Evolutionary conservation across 2,329 filamentous ascomycete species (phyloP).

Genomic region (Ophiostoma sp.): DNA sequence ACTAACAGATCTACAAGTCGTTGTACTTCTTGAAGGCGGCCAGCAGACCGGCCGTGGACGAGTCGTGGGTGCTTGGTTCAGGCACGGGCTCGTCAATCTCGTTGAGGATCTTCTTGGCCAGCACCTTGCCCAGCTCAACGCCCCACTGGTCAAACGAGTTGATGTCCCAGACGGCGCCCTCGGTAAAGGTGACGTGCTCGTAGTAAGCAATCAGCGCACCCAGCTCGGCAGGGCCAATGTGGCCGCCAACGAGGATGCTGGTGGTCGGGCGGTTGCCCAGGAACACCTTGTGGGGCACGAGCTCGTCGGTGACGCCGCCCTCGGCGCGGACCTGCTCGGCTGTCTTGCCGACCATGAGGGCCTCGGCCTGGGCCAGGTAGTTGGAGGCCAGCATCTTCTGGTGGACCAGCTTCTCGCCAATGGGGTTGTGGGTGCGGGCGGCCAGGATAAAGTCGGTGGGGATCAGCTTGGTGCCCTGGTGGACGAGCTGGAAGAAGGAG

Average conservation of each 20-base stretch:
- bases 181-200: slow-evolving; percentile 96
- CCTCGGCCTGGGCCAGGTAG: slow-evolving; percentile 85
- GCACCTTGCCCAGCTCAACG: slow-evolving; percentile 92
- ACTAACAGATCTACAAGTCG: slow-evolving; percentile 39
- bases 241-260: slow-evolving; percentile 79
- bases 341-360: slow-evolving; percentile 86
- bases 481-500: slow-evolving; percentile 99
- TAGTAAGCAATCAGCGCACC: slow-evolving; percentile 98
- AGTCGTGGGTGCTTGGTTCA: slow-evolving; percentile 70
- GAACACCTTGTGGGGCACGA: slow-evolving; percentile 99
- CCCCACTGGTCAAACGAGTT: slow-evolving; percentile 99
- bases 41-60: slow-evolving; percentile 83
- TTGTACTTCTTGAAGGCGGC: slow-evolving; percentile 80
- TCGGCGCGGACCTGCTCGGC: slow-evolving; percentile 73
- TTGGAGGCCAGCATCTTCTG: slow-evolving; percentile 94
- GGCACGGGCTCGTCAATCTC: slow-evolving; percentile 65
- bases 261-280: slow-evolving; percentile 95
- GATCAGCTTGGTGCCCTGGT: slow-evolving; percentile 98
- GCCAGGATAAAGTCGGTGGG: slow-evolving; percentile 97
- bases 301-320: slow-evolving; percentile 59
- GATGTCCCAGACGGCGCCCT: slow-evolving; percentile 98
- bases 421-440: slow-evolving; percentile 92
- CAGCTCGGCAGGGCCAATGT: slow-evolving; percentile 89
- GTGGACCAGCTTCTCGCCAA: slow-evolving; percentile 79
- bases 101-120: slow-evolving; percentile 83